Evolutionary conservation across 2,329 filamentous ascomycete genomes (phyloP).

Genomic region (Tolypocladium inflatum): DNA sequence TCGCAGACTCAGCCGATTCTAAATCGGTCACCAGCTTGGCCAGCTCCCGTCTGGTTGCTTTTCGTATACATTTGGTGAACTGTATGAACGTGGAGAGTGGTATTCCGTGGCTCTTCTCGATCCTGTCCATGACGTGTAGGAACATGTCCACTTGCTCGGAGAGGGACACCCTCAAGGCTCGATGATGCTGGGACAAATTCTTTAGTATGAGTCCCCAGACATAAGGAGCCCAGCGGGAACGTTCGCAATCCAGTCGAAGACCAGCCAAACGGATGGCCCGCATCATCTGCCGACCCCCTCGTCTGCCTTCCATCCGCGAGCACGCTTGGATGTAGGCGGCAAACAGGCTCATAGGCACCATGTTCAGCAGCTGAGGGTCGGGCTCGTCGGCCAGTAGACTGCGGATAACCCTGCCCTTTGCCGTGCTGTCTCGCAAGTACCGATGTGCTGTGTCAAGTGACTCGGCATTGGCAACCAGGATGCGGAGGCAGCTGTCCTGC

Average conservation of each 20-base stretch:
- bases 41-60: constrained; percentile 12
- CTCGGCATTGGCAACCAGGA: constrained; percentile 44
- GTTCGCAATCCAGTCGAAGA: constrained; percentile 11
- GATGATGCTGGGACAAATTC: constrained; percentile 19
- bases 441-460: constrained; percentile 35
- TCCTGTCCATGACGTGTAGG: constrained; percentile 15
- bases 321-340: constrained; percentile 36
- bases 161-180: constrained; percentile 15
- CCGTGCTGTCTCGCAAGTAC: constrained; percentile 38
- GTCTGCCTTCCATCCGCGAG: constrained; percentile 10
- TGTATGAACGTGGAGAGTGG: constrained; percentile 10
- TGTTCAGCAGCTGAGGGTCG: constrained; percentile 11
- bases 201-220: constrained; percentile 25
- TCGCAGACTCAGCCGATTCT: constrained; percentile 5
- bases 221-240: constrained; percentile 17
- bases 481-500: constrained; percentile 37
- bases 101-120: constrained; percentile 15
- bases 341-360: constrained; percentile 27
- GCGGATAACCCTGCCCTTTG: constrained; percentile 2
- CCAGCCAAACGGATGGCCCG: constrained; percentile 21
- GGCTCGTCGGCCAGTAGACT: constrained; percentile 13
- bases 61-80: constrained; percentile 12
- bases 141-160: constrained; percentile 20
- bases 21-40: constrained; percentile 9
- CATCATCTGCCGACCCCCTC: constrained; percentile 14